A percentile compares a stretch with the other conserved stretches of the same genome.
Evolutionary conservation across 2,329 filamentous ascomycete genomes (phyloP).

Genomic region (Cadophora sp.): DNA sequence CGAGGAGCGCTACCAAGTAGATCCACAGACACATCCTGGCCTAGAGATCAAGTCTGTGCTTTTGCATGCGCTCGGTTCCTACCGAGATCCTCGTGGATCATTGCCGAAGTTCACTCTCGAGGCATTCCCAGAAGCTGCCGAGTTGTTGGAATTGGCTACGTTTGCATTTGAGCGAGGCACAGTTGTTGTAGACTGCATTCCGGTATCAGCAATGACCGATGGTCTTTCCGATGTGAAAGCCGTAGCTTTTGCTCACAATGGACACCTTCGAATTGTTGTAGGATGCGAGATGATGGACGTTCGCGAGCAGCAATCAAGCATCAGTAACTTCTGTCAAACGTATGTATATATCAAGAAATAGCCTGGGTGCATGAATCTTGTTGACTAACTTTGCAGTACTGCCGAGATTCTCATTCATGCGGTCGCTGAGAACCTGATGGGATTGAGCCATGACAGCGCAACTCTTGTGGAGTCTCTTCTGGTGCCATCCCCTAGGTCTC

Average conservation of each 20-base stretch:
- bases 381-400: constrained; percentile 19
- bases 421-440: constrained; percentile 32
- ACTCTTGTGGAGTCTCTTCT: constrained; percentile 50
- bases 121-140: constrained; percentile 52
- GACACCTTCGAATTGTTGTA: constrained; percentile 33
- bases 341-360: constrained; percentile 20
- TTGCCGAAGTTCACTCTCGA: constrained; percentile 42
- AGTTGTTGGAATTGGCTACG: constrained; percentile 42
- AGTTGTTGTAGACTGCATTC: constrained; percentile 37
- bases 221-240: constrained; percentile 32
- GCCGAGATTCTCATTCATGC: constrained; percentile 36
- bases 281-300: constrained; percentile 37
- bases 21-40: constrained; percentile 53
- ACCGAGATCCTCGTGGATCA: constrained; percentile 42
- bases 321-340: constrained; percentile 38
- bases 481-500: constrained; percentile 18
- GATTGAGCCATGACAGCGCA: constrained; percentile 43
- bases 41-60: constrained; percentile 51
- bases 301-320: constrained; percentile 30
- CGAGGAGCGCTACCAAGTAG: constrained; percentile 51
- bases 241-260: constrained; percentile 30
- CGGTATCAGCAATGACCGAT: constrained; percentile 31
- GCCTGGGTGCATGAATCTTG: not conserved
- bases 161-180: constrained; percentile 35
- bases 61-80: constrained; percentile 44